Base-by-base conservation (phyloP, 2,329 filamentous ascomycete genomes). In the Xylariaceae sp. region DNA sequence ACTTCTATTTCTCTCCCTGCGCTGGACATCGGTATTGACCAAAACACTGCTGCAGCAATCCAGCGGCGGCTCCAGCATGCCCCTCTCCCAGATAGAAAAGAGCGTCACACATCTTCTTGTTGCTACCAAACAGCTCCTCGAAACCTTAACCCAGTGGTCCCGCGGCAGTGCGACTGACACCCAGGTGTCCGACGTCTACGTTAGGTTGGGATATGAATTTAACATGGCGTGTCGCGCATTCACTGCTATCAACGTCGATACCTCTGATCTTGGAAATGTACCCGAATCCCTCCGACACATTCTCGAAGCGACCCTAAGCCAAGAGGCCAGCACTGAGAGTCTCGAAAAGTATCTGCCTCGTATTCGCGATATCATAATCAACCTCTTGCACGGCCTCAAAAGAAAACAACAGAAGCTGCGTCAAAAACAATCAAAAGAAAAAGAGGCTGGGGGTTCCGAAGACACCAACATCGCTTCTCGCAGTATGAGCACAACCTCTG, bases 291-390 rank as follows among this genome's bases (percentile, higher is more conserved):
- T 98, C 52, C 83, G 93, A 58, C 83, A 84, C 48, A 97, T 98
- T 46, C 79, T 98, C 44, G 93, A 98, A 67, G 88, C 95, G 46
- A 98, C 93, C 1, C 76, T 98, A 27, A 97, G 92, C 66, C 93
- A 98, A 63, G 91, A 97, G 69, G 93, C 93, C 5, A 96, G 88
- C 57, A 84, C 91, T 40, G 85, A 94, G 63, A 96, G 91, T 66
- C 76, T 98, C 49, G 93, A 98, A 65, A 87, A 86, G 64, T 98
- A 95, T 65, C 74, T 98, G 23, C 93, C 93, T 1, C 82, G 87
- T 48, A 98, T 98, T 65, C 84, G 93, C 58, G 93, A 98, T 66
- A 98, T 98, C 60, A 98, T 98, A 63, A 97, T 98, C 67, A 96
- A 95, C 64, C 75, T 98, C 22, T 78, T 98, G 7, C 93, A 98